These are phyloP conservation scores for Trichoderma sp. DNA, from an alignment of 2,329 filamentous ascomycete species.

Conservation along the genomic window DNA sequence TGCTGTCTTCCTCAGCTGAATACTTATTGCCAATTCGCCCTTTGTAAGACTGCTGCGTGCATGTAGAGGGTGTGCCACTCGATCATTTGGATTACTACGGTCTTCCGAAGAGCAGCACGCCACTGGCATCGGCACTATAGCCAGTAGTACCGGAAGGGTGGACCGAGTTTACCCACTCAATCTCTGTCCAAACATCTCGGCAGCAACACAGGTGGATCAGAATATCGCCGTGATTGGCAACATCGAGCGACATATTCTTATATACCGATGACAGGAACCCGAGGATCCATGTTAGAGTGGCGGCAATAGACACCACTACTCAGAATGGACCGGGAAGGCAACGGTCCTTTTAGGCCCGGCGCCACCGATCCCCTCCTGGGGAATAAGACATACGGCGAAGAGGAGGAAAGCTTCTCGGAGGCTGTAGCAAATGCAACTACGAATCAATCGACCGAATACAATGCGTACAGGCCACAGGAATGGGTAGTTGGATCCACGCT, in stretches of 20 bases:
- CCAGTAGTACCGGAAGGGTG: not conserved
- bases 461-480: not conserved
- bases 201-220: not conserved
- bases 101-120: not conserved
- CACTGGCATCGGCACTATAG: not conserved
- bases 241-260: not conserved
- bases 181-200: not conserved
- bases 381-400: not conserved
- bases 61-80: not conserved
- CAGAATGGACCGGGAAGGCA: not conserved
- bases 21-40: not conserved
- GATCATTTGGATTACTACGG: not conserved
- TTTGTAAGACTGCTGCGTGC: not conserved
- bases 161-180: not conserved
- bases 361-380: conserved; percentile 3
- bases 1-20: not conserved
- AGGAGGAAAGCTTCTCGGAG: no score
- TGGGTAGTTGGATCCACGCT: not conserved
- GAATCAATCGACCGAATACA: not conserved
- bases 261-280: not conserved
- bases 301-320: not conserved
- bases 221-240: not conserved
- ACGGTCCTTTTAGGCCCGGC: not conserved
- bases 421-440: no score
- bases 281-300: not conserved